Base-by-base conservation (phyloP, 2,329 filamentous ascomycete genomes). In the Elsinoe fawcettii region DNA sequence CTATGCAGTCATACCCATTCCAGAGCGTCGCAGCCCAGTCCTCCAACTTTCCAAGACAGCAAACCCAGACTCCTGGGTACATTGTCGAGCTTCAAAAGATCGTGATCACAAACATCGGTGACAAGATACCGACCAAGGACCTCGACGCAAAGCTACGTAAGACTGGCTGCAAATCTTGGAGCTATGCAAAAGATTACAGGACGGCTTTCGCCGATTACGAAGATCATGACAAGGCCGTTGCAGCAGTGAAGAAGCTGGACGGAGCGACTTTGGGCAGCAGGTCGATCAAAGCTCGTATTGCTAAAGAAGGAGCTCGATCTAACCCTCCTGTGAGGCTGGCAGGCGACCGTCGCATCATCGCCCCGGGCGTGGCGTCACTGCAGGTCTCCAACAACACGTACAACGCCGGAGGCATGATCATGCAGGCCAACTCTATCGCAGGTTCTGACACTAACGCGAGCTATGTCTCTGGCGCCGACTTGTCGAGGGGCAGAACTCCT, bases 261-360 rank as follows among this genome's bases (percentile, higher is more conserved):
- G 49, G 49, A 23, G 32, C 34, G 32, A 53, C 16, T 7, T 53
- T 53, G 34, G 49, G 49, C 49, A 39, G 30, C 30, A 53, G 32
- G 32, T 36, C 11, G 32, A 36, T 53, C 30, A 25, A 39, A 37
- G 49, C 49, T 2, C 30, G 18, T 16, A 7, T 53, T 53, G 49
- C 49, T 5, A 53, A 53, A 23, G 49, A 53, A 39, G 49, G 49
- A 16, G 25, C 12, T 23, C 49, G 20, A 51, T 32, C 30, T 3
- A 5, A 51, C 16, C 14, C 16, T 32, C 7, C n/a, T 8, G 9
- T 14, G 4, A 22, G 16, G 14, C 46, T 16, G 12, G 25, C 12
- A 2, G 18, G 46, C 20, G 6, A 14, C 30, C 7, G 20, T 8
- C 14, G 22, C 18, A 34, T 30, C 16, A 9, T 25, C 12, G 16